A percentile compares a stretch with the other conserved stretches of the same genome.
Conservation (phyloP, 441 rosid species). For the Dalechampia spathulata region DNA sequence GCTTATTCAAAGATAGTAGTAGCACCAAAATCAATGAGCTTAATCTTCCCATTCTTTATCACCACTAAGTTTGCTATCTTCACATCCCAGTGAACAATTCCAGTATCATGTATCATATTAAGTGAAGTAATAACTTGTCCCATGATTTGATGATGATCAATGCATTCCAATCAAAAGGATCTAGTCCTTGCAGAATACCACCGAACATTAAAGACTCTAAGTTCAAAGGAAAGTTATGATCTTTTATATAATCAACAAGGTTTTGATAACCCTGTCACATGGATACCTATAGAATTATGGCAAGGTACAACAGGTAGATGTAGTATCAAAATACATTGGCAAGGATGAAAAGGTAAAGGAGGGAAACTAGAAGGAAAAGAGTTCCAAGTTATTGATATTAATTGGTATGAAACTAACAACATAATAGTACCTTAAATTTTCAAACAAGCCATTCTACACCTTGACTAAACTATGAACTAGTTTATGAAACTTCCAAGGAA, state of each 20-base stretch:
- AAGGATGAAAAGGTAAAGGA: neutral
- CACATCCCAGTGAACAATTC: too few species aligned
- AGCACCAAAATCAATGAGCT: slow-evolving; percentile 96
- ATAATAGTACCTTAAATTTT: slow-evolving; percentile 94
- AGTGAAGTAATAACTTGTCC: slow-evolving; percentile 88
- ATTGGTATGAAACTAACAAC: neutral
- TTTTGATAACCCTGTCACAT: slow-evolving; percentile 71
- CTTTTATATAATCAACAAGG: slow-evolving; percentile 85
- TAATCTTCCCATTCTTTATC: too few species aligned
- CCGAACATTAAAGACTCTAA: slow-evolving; percentile 87
- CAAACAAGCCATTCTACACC: slow-evolving; percentile 99
- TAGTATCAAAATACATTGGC: slow-evolving; percentile 1
- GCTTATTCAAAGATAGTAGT: slow-evolving; percentile 91
- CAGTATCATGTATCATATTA: slow-evolving; percentile 75
- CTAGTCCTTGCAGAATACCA: slow-evolving; percentile 63
- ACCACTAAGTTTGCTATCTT: too few species aligned
- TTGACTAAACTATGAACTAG: slow-evolving; percentile 49
- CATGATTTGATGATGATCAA: slow-evolving; percentile 85
- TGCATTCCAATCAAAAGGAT: slow-evolving; percentile 68
- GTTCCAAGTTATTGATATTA: too few species aligned
- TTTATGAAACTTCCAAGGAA: slow-evolving; percentile 86
- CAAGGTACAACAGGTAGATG: slow-evolving; percentile 3
- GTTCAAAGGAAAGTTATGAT: too few species aligned
- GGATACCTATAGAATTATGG: slow-evolving; percentile 27
- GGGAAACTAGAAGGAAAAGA: neutral